A percentile compares a stretch with the other conserved stretches of the same genome.
These are phyloP conservation scores for Hypoxylon sp. DNA, from an alignment of 2,329 filamentous ascomycete genomes.

Conservation along the genomic window DNA sequence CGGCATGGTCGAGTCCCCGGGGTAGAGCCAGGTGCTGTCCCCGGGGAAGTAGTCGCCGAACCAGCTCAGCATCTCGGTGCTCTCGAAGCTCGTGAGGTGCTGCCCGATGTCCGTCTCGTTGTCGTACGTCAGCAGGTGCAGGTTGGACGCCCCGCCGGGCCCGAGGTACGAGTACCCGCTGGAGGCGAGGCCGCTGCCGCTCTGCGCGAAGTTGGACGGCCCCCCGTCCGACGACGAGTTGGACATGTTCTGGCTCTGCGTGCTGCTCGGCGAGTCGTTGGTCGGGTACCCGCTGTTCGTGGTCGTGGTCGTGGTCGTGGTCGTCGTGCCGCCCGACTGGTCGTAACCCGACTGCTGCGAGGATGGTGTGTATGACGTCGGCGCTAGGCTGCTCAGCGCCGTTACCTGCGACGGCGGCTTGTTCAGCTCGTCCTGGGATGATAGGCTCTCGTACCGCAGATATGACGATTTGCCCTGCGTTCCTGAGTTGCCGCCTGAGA, in stretches of 20 bases:
- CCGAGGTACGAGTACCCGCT: conserved; percentile 52
- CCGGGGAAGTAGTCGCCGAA: conserved; percentile 52
- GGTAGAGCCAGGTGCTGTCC: conserved; percentile 50
- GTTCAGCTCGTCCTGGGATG: conserved; percentile 49
- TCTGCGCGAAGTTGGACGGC: conserved; percentile 50
- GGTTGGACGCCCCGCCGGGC: conserved; percentile 42
- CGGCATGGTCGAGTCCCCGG: conserved; percentile 45
- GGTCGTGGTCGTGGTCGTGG: no score
- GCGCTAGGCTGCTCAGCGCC: conserved; percentile 37
- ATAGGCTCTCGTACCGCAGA: conserved; percentile 46
- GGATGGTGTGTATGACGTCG: conserved; percentile 55
- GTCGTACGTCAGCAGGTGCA: conserved; percentile 52
- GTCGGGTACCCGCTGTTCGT: conserved; percentile 47
- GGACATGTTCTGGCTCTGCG: conserved; percentile 53
- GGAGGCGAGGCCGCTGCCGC: conserved; percentile 49
- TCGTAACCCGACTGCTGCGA: conserved; percentile 61
- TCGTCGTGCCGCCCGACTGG: conserved; percentile 50
- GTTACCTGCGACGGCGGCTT: conserved; percentile 49
- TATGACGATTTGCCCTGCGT: conserved; percentile 45
- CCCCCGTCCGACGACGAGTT: conserved; percentile 40
- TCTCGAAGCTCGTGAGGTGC: conserved; percentile 52
- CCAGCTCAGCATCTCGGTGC: conserved; percentile 54
- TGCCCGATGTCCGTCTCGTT: conserved; percentile 54
- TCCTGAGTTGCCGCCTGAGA: conserved; percentile 42
- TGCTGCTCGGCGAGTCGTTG: conserved; percentile 56